Evolutionary conservation across 805 yeast genomes (phyloP).

Genomic region (Starmera quercuum): DNA sequence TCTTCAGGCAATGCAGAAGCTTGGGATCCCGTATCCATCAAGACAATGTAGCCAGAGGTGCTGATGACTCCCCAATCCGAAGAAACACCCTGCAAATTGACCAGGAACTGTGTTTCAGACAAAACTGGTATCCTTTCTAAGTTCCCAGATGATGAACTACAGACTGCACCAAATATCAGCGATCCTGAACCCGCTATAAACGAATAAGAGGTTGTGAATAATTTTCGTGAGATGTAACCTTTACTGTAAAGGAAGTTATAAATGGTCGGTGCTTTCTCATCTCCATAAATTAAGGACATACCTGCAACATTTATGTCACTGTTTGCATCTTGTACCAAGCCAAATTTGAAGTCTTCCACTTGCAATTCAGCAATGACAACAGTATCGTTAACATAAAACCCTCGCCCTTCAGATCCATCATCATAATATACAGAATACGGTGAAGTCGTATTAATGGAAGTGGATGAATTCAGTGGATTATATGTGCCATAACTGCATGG

Average conservation of each 20-base stretch:
- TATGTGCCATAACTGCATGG: not conserved
- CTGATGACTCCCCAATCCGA: conserved; percentile 8
- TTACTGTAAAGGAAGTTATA: not conserved
- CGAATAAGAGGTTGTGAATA: conserved; percentile 6
- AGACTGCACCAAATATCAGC: conserved; percentile 17
- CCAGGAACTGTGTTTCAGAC: not conserved
- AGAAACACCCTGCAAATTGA: conserved; percentile 8
- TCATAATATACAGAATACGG: not conserved
- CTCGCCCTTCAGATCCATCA: not conserved
- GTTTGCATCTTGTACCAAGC: not conserved
- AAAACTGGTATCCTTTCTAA: conserved; percentile 4
- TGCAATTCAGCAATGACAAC: not conserved
- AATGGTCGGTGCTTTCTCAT: not conserved
- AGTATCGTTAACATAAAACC: not conserved
- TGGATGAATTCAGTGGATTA: not conserved
- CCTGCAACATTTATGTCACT: not conserved
- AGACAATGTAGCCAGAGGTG: not conserved
- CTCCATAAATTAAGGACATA: not conserved
- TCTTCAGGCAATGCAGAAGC: conserved; percentile 5
- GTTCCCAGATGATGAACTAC: conserved; percentile 8
- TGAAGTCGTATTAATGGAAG: not conserved
- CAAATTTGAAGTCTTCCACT: not conserved
- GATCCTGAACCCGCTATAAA: conserved; percentile 5
- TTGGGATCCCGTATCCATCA: conserved; percentile 14
- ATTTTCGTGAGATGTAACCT: conserved; percentile 4